Percentiles rank a stretch among this genome's conserved stretches.
Conservation (phyloP, 2,329 filamentous ascomycete genomes). For the Trichoderma polysporum region DNA sequence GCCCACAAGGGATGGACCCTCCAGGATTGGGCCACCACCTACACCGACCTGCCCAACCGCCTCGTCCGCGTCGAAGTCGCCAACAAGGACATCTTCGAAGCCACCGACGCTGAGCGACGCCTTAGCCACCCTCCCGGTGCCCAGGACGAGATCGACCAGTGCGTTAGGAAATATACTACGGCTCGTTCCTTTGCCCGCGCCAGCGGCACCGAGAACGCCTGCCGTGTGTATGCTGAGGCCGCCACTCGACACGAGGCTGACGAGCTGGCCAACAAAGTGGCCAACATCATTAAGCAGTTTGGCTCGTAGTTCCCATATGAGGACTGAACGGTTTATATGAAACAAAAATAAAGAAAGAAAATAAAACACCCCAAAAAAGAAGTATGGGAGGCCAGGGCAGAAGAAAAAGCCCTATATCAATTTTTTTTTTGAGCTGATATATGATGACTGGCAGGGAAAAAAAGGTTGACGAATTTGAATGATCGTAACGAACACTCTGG, state of each 20-base stretch:
- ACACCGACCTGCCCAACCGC: conserved; percentile 90
- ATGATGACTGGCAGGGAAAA: not conserved
- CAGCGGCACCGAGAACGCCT: conserved; percentile 92
- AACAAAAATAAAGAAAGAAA: not conserved
- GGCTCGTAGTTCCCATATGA: conserved; percentile 31
- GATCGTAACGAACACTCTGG: conserved; percentile 18
- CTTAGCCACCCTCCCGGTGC: conserved; percentile 76
- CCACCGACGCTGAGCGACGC: conserved; percentile 87
- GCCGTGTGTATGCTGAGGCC: conserved; percentile 94
- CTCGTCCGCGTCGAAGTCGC: conserved; percentile 90
- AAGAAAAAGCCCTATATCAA: not conserved
- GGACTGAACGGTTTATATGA: not conserved
- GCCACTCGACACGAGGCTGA: conserved; percentile 86
- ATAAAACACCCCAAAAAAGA: not conserved
- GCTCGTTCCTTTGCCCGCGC: conserved; percentile 89
- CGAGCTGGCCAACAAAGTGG: conserved; percentile 82
- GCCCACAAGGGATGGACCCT: conserved; percentile 92
- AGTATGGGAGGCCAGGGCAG: not conserved
- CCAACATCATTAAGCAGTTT: conserved; percentile 67
- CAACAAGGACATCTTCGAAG: conserved; percentile 85
- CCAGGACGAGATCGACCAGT: conserved; percentile 81
- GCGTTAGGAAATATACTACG: conserved; percentile 87
- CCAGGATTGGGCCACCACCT: conserved; percentile 88
- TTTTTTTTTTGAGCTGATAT: not conserved
- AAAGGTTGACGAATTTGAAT: conserved; percentile 9